Evolutionary conservation across 441 rosid genomes (phyloP), one percentile per base, ranked within the genome.

Genomic region (Corymbia calophylla): DNA sequence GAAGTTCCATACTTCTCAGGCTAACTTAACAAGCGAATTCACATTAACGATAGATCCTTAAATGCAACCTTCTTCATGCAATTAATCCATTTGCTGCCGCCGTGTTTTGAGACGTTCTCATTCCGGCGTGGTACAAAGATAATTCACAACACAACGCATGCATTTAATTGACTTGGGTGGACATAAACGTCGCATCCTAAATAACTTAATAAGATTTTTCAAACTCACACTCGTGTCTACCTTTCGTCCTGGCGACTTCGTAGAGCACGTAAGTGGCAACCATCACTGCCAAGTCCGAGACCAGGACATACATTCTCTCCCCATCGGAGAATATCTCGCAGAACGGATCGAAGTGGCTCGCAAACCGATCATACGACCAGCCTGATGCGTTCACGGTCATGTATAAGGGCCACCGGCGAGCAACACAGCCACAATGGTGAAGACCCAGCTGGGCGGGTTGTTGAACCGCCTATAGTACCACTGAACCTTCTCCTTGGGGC

Each of bases 401-500:
- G 92, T 96, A 98, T 73, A 95, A 85, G 84, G 99, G 99, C 99
- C 99, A 17, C 98, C 99, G 8, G 96, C 95, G 16, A 94, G 93
- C 60, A 97, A 96, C 12, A 96, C 95, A 47, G 94, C 48, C 19
- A 90, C 70, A 11, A 98, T 89, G 31, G 95, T 91, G 51, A 96
- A 5, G 32, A 94, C 29, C 16, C 99, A 95, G 51, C 99, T 98
- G 0, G 81, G 91, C n/a, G 97, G 98, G 92, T 96, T 95, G 95
- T 96, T 96, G 44, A 98, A 95, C 94, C 94, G 94, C 88, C 93
- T 96, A 87, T 94, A 89, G 86, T 91, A 95, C 97, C 97, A 95
- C 25, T 54, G 53, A 48, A 97, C 91, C 11, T 23, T 58, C 0
- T 93, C 88, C 88, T 94, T 96, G 91, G 92, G 87, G 90, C 95